Evolutionary conservation across 352 stramenopile genomes (phyloP).

Genomic region (Thalassiosira hispida): DNA sequence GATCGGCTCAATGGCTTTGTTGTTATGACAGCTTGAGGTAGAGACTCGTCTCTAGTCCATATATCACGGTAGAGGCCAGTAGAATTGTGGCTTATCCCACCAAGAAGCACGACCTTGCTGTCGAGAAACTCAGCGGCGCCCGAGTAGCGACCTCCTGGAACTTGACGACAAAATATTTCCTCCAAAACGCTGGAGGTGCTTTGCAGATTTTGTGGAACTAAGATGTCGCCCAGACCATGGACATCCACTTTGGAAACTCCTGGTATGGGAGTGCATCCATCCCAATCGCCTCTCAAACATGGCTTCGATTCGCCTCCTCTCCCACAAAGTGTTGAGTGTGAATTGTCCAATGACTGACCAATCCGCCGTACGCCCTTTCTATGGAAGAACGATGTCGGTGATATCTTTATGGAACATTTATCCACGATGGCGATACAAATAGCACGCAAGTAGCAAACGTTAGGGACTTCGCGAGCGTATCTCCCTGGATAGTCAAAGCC

Average conservation of each 20-base stretch:
- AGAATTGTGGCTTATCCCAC: conserved; percentile 48
- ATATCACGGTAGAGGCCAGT: conserved; percentile 57
- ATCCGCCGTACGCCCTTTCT: conserved; percentile 6
- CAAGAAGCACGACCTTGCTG: conserved; percentile 61
- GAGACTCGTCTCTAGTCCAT: conserved; percentile 58
- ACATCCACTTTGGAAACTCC: conserved; percentile 67
- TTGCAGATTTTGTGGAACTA: conserved; percentile 52
- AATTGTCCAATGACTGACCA: conserved; percentile 6
- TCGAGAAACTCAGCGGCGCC: conserved; percentile 51
- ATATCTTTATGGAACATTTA: conserved; percentile 74
- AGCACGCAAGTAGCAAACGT: conserved; percentile 79
- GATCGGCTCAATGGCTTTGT: conserved; percentile 65
- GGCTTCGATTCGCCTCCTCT: conserved; percentile 50
- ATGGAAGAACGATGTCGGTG: conserved; percentile 28
- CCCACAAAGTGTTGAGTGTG: conserved; percentile 34
- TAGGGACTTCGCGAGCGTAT: conserved; percentile 45
- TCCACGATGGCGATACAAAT: conserved; percentile 74
- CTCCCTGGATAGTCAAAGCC: conserved; percentile 76
- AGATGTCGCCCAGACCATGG: conserved; percentile 77
- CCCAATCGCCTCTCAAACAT: conserved; percentile 67
- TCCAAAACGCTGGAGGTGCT: conserved; percentile 67
- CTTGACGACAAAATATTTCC: conserved; percentile 69
- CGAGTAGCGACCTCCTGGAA: conserved; percentile 40
- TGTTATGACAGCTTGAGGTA: conserved; percentile 59
- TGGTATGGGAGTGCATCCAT: conserved; percentile 77